Evolutionary conservation across 2,329 filamentous ascomycete species (phyloP).

Genomic region (Fusarium sp.): DNA sequence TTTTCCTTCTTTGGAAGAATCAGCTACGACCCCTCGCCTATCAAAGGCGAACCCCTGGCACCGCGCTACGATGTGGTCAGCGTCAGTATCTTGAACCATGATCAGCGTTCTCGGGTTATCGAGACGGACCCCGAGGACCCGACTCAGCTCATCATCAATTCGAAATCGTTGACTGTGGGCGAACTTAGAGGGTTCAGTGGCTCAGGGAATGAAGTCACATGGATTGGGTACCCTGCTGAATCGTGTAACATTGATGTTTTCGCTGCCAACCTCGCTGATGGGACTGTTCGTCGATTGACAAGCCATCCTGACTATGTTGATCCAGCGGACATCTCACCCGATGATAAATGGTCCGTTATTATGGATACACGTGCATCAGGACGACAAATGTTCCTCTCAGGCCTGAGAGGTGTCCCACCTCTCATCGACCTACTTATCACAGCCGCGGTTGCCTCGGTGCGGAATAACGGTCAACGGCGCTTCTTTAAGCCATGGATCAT

Average conservation of each 20-base stretch:
- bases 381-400: background rate
- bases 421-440: background rate
- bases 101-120: background rate
- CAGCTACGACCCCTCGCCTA: background rate
- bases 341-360: background rate
- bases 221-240: background rate
- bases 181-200: background rate
- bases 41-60: background rate
- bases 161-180: background rate
- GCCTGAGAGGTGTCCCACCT: background rate
- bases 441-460: background rate
- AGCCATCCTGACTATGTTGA: background rate
- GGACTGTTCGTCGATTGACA: background rate
- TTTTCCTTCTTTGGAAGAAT: background rate
- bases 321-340: background rate
- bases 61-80: background rate
- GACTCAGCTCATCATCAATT: background rate
- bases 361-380: background rate
- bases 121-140: background rate
- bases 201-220: background rate
- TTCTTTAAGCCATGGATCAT: background rate
- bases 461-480: background rate
- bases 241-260: background rate
- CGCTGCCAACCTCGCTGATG: background rate
- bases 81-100: background rate